Conservation (phyloP, 768 basidiomycete species). For the Rhizopogon rudus region DNA sequence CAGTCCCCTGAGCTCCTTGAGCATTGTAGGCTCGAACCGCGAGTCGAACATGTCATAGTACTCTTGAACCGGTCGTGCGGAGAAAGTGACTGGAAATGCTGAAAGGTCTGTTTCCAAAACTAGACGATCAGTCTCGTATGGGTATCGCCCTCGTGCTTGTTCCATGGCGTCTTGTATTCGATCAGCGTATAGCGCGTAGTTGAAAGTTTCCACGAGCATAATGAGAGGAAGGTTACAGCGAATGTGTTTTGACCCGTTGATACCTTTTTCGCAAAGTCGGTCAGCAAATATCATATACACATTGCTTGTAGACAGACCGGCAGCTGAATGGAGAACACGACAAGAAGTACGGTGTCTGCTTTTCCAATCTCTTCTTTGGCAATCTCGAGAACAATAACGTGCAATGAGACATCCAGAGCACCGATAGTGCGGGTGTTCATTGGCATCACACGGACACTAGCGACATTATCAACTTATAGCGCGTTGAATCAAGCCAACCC, state of each 20-base stretch:
- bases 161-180: constrained; percentile 1
- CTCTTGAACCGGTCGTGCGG: neutral
- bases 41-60: neutral
- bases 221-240: neutral
- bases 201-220: neutral
- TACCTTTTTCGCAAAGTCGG: neutral
- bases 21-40: neutral
- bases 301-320: neutral
- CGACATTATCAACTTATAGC: neutral
- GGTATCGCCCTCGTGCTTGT: neutral
- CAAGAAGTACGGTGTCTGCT: neutral
- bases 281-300: neutral
- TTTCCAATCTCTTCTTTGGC: constrained; percentile 1
- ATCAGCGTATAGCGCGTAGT: neutral
- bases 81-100: neutral
- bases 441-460: neutral
- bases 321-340: neutral
- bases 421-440: neutral
- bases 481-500: too few species aligned
- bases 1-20: neutral
- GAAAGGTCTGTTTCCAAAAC: neutral
- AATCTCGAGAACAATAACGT: neutral
- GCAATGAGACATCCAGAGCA: constrained; percentile 3
- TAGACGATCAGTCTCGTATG: neutral
- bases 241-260: neutral